phyloP scores from a whole-genome alignment of 257 asterid genomes.

The Fraxinus excelsior region DNA sequence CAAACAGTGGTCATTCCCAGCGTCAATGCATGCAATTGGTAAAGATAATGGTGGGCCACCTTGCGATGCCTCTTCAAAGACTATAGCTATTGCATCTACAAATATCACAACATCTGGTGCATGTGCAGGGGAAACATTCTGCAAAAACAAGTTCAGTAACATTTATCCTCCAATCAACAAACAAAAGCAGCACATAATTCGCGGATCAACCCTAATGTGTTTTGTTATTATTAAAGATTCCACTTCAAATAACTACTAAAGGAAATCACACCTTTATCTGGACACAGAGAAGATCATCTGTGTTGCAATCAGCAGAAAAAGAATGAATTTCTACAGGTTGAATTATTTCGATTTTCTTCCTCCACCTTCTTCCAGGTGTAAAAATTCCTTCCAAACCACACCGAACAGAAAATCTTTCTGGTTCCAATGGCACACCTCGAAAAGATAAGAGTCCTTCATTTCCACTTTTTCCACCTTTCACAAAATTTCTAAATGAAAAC shows the following conservation, averaged over 20 bases:
- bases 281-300: slow-evolving; percentile 92
- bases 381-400: slow-evolving; percentile 98
- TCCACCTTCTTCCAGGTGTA: slow-evolving; percentile 95
- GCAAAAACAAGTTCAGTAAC: slow-evolving; percentile 42
- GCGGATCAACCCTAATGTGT: slow-evolving; percentile 1
- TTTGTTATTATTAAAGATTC: slow-evolving; percentile 8
- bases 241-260: slow-evolving; percentile 18
- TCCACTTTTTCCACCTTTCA: slow-evolving; percentile 55
- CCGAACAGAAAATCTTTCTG: slow-evolving; percentile 87
- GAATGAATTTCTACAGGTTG: slow-evolving; percentile 87
- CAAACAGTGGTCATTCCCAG: slow-evolving; percentile 73
- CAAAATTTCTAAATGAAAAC: slow-evolving; percentile 65
- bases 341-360: slow-evolving; percentile 87
- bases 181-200: slow-evolving; percentile 21
- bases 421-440: slow-evolving; percentile 91
- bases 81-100: slow-evolving; percentile 81
- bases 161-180: slow-evolving; percentile 15
- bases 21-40: slow-evolving; percentile 89
- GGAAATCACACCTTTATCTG: slow-evolving; percentile 68
- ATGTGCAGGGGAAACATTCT: slow-evolving; percentile 86
- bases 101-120: slow-evolving; percentile 72
- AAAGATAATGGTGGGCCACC: slow-evolving; percentile 74
- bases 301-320: slow-evolving; percentile 81
- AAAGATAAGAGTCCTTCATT: slow-evolving; percentile 78
- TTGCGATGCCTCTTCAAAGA: slow-evolving; percentile 89